Evolutionary conservation across 169 alveolate species (phyloP).

Genomic region (Eimeria necatrix): DNA sequence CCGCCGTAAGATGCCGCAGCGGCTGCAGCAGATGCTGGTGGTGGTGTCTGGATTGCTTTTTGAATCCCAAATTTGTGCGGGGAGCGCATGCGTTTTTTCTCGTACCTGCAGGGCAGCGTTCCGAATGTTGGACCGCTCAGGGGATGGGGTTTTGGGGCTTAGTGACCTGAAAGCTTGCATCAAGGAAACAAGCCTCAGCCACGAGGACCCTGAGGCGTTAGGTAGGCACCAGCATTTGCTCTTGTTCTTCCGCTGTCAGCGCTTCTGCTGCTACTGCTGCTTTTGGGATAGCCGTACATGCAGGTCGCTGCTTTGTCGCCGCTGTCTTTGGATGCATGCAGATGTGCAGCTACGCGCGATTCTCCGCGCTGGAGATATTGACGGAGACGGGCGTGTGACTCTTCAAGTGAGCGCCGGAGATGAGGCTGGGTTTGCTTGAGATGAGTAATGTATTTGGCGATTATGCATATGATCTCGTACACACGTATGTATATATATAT

Average conservation of each 20-base stretch:
- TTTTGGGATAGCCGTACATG: not conserved
- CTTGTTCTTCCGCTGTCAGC: not conserved
- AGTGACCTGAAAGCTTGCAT: constrained; percentile 4
- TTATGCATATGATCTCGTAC: no score
- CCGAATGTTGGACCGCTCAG: constrained; percentile 43
- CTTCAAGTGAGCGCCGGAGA: not conserved
- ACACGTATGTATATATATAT: no score
- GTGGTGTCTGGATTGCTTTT: no score
- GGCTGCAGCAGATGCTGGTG: not conserved
- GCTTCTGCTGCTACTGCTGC: not conserved
- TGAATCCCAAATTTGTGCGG: no score
- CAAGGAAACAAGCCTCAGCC: not conserved
- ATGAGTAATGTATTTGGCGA: not conserved
- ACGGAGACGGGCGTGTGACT: constrained; percentile 51
- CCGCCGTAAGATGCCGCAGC: not conserved
- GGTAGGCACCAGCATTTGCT: not conserved
- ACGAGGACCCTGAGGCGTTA: constrained; percentile 8
- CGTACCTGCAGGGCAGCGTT: constrained; percentile 5
- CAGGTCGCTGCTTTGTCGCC: not conserved
- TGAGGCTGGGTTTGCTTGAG: not conserved
- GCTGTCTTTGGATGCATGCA: constrained; percentile 1
- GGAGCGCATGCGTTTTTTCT: not conserved
- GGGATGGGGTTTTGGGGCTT: constrained; percentile 34
- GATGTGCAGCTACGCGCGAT: constrained; percentile 46
- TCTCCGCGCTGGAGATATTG: constrained; percentile 53